A percentile compares a stretch with the other conserved stretches of the same genome.
Conservation (phyloP, 2,329 filamentous ascomycete genomes). For the Cladosporium sp. region DNA sequence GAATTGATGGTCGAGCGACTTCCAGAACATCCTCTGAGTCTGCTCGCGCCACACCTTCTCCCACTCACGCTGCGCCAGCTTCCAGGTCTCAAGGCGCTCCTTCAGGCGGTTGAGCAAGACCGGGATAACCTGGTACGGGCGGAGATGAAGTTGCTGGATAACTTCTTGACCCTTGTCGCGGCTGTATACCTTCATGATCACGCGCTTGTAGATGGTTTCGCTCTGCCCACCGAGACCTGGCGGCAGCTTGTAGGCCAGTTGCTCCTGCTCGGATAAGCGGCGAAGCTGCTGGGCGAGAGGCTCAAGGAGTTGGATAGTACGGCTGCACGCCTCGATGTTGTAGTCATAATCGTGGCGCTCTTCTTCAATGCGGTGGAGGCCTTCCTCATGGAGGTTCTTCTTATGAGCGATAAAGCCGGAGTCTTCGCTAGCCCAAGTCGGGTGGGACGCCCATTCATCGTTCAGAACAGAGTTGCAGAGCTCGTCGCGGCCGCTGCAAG, state of each 20-base stretch:
- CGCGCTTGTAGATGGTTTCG: constrained; percentile 92
- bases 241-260: constrained; percentile 74
- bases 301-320: constrained; percentile 92
- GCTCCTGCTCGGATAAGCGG: constrained; percentile 57
- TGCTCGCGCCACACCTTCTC: constrained; percentile 98
- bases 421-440: constrained; percentile 97
- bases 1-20: constrained; percentile 93
- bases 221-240: constrained; percentile 83
- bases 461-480: constrained; percentile 91
- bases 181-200: constrained; percentile 96
- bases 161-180: constrained; percentile 76
- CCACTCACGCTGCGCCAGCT: constrained; percentile 94
- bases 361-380: constrained; percentile 91
- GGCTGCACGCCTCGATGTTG: constrained; percentile 90
- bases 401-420: constrained; percentile 95
- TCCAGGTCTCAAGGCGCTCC: constrained; percentile 96
- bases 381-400: constrained; percentile 93
- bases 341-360: constrained; percentile 98
- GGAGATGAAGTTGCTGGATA: constrained; percentile 75
- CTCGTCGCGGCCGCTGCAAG: constrained; percentile 89
- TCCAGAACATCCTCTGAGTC: constrained; percentile 90
- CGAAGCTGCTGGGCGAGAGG: constrained; percentile 88
- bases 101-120: constrained; percentile 84
- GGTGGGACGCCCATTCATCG: constrained; percentile 97
- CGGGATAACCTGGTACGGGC: constrained; percentile 81